Base-by-base conservation (phyloP, 805 yeast species). In the Schwanniomyces pseudopolymorphus region DNA sequence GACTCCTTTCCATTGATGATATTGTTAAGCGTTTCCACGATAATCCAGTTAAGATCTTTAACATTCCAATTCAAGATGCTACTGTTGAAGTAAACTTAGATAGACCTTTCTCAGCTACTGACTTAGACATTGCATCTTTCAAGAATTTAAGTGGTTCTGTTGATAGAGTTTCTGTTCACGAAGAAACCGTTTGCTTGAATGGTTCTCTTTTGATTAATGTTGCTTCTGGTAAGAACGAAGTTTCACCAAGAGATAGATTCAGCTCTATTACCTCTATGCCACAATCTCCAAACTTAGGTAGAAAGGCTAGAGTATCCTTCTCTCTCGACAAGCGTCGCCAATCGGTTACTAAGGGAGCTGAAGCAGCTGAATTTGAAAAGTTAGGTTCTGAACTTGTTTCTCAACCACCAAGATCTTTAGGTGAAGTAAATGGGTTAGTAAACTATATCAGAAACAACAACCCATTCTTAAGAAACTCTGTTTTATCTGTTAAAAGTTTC, bases 381-480 rank as follows among this genome's bases (percentile, higher is more conserved):
- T 60, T 72, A 55, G 87, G 88, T 46, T 79, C 87, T 44, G 85
- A 83, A 58, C 75, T 87, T 61, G 89, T 87, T 64, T 78, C 84
- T 5, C 84, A 82, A 60, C 88, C 87, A 57, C 82, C 82, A 42
- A 78, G 83, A 51, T 86, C 84, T 59, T 71, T 87, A 51, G 75
- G 84, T 35, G 88, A 89, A 51, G 86, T 91, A 55, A 84, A 91
- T 60, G 91, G 94, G 26, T 78, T 94, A 58, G 77, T 82, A 54
- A 81, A 84, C 50, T 81, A 83, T 69, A 83, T 94, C 63, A 84
- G 95, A 64, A 71, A 78, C 57, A 83, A 87, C 74, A 92, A 92
- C 70, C 90, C 96, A 55, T 94, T 92, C 81, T 78, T 90, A 67
- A 83, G 96, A 64, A 86, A 84, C 67, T 87, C 91, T 45, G 84